phyloP scores from a whole-genome alignment of 495 filamentous ascomycete genomes.

The Jackrogersella minutella region DNA sequence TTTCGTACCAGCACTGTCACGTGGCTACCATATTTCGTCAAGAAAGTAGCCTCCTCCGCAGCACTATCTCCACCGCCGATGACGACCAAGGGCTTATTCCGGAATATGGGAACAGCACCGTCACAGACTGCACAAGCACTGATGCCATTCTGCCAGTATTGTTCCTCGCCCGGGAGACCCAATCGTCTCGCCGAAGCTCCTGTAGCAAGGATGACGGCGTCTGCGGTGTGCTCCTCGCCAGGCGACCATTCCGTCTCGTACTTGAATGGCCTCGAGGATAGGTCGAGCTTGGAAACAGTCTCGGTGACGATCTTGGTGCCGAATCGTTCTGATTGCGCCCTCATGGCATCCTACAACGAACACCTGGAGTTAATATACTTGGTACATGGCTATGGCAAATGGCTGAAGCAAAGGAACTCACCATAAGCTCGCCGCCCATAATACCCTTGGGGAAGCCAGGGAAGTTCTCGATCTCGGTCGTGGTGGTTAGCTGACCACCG shows the following conservation, averaged over 20 bases:
- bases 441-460: conserved; percentile 92
- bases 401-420: conserved; percentile 36
- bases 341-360: conserved; percentile 77
- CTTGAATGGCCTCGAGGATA: conserved; percentile 86
- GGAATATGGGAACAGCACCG: conserved; percentile 95
- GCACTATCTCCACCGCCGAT: conserved; percentile 98
- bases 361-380: conserved; percentile 16
- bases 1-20: conserved; percentile 92
- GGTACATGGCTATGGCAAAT: not conserved
- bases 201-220: conserved; percentile 92
- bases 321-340: conserved; percentile 86
- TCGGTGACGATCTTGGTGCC: conserved; percentile 91
- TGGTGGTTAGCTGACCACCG: conserved; percentile 96
- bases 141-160: conserved; percentile 96
- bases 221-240: conserved; percentile 81
- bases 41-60: conserved; percentile 95
- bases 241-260: conserved; percentile 86
- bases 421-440: conserved; percentile 86
- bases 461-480: conserved; percentile 97
- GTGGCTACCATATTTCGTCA: conserved; percentile 95
- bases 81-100: conserved; percentile 92
- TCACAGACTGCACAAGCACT: conserved; percentile 98
- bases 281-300: conserved; percentile 88
- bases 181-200: conserved; percentile 89
- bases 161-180: conserved; percentile 85